Evolutionary conservation across 768 basidiomycete species (phyloP), one percentile per base, ranked within the genome.

Genomic region (Mycena polygramma): DNA sequence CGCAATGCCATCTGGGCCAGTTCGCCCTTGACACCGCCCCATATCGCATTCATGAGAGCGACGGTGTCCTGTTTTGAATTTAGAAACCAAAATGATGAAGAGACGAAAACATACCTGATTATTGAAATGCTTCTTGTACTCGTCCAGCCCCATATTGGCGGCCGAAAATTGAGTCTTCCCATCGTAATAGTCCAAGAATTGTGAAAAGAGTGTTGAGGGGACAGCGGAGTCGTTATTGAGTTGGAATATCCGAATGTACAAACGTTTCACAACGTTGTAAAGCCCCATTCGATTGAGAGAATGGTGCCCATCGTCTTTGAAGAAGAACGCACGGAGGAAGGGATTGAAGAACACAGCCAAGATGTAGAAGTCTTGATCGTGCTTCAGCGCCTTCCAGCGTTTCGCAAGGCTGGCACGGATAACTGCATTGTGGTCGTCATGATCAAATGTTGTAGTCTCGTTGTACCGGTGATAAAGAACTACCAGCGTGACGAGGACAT

Each of bases 291-390:
- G 26, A 26, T 26, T 52, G 24, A 52, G 51, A 26, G 26, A 30
- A 15, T 52, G 51, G 26, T n/a, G n/a, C n/a, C 6, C 13, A 8
- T 52, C 51, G 22, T 52, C 51, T 24, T 52, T 52, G 26, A 52
- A 52, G 26, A 52, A 52, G 51, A 52, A 52, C 13, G 24, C 51
- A 30, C 51, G 26, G 51, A 52, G 51, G 15, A 52, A 52, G 4
- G 51, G 51, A 52, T 52, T 52, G 26, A 52, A 26, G 26, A 52
- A 52, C 8, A 52, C 51, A 2, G 51, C 51, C 7, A 52, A 15
- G 13, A 52, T 52, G 51, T 52, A 52, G 13, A 52, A 52, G 30
- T 52, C 51, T 52, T 52, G 51, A 52, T 52, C 51, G 13, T 52
- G 51, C 13, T 52, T 52, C 24, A 52, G 13, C 30, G 51, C 51